A percentile compares a stretch with the other conserved stretches of the same genome.
Conservation (phyloP, 2,329 filamentous ascomycete species). For the Fusarium gaditjirri region DNA sequence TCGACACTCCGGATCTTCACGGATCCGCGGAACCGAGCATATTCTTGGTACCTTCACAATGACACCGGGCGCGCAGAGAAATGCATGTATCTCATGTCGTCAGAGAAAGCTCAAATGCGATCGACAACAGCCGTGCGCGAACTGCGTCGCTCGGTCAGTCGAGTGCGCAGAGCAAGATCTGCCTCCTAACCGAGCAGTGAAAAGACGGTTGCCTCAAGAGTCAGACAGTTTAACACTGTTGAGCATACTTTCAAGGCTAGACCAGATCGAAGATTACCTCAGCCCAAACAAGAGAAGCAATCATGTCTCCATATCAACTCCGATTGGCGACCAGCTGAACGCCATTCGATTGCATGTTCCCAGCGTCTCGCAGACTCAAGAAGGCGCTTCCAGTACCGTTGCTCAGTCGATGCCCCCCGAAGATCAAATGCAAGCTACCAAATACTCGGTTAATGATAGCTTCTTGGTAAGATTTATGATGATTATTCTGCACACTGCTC, state of each 20-base stretch:
- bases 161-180: background rate
- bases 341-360: background rate
- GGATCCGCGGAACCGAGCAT: background rate
- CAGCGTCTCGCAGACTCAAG: rapidly evolving
- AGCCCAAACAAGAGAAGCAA: rapidly evolving
- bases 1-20: background rate
- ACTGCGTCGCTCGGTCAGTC: background rate
- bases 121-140: background rate
- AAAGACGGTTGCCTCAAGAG: background rate
- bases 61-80: background rate
- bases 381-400: too few relatives aligned
- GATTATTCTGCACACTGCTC: rapidly evolving
- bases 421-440: background rate
- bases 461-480: background rate
- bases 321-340: background rate
- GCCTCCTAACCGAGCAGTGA: background rate
- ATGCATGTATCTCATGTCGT: background rate
- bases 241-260: background rate
- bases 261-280: background rate
- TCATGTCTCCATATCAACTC: rapidly evolving
- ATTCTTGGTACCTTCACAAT: background rate
- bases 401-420: background rate
- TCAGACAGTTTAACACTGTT: background rate
- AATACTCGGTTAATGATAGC: background rate
- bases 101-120: background rate